These are phyloP conservation scores for Linnemannia schmuckeri DNA, from an alignment of 192 early-diverging fungal species.

Conservation along the genomic window DNA sequence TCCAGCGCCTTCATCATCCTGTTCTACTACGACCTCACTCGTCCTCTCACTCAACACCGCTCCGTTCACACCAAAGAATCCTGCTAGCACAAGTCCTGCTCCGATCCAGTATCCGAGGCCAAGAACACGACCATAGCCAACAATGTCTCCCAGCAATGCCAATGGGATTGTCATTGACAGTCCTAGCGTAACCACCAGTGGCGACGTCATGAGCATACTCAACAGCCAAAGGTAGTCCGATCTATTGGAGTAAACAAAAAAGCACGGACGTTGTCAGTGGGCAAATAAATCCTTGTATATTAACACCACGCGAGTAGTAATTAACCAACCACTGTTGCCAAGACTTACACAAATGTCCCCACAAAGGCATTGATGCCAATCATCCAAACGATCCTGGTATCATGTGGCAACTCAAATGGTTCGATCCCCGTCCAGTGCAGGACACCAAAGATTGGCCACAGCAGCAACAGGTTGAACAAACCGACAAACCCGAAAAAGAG, in stretches of 20 bases:
- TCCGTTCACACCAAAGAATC: slow-evolving; percentile 77
- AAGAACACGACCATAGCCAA: slow-evolving; percentile 71
- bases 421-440: slow-evolving; percentile 75
- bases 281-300: neutral
- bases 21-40: slow-evolving; percentile 22
- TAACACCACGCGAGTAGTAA: neutral
- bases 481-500: slow-evolving; percentile 87
- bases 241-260: slow-evolving; percentile 30
- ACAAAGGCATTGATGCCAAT: slow-evolving; percentile 80
- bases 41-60: slow-evolving; percentile 43
- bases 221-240: slow-evolving; percentile 87
- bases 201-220: slow-evolving; percentile 84
- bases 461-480: slow-evolving; percentile 72
- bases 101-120: slow-evolving; percentile 74
- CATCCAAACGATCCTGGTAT: slow-evolving; percentile 68
- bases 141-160: slow-evolving; percentile 69
- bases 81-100: slow-evolving; percentile 73
- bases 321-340: neutral
- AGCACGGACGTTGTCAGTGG: neutral
- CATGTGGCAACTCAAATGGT: slow-evolving; percentile 70
- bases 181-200: slow-evolving; percentile 84
- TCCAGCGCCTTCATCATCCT: slow-evolving; percentile 13
- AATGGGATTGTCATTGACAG: slow-evolving; percentile 76
- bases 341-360: slow-evolving; percentile 79
- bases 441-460: slow-evolving; percentile 77